These are phyloP conservation scores for Rhynchosporium graminicola DNA, from an alignment of 2,329 filamentous ascomycete species.

Conservation along the genomic window DNA sequence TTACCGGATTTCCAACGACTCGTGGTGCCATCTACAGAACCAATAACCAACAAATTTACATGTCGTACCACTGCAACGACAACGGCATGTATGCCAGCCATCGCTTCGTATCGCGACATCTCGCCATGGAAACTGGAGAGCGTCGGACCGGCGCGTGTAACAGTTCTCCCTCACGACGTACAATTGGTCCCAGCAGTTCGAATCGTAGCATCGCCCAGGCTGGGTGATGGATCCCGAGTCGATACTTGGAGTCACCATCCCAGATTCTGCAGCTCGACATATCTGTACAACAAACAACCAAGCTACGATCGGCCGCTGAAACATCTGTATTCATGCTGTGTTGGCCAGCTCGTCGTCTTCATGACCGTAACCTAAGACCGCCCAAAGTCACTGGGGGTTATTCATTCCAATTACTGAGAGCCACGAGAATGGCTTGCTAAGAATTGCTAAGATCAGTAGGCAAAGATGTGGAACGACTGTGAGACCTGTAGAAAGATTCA, in stretches of 20 bases:
- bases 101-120: neutral
- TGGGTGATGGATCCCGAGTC: neutral
- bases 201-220: neutral
- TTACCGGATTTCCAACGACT: conserved; percentile 10
- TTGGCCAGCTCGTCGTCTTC: neutral
- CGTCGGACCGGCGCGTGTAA: neutral
- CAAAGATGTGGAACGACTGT: too few relatives aligned
- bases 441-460: too few relatives aligned
- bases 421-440: too few relatives aligned
- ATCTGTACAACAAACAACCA: conserved; percentile 1
- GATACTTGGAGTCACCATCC: conserved; percentile 5
- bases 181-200: neutral
- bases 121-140: neutral
- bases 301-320: conserved; percentile 12
- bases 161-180: neutral
- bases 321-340: conserved; percentile 5
- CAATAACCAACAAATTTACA: neutral
- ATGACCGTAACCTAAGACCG: neutral
- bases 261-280: conserved; percentile 3
- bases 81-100: conserved; percentile 9
- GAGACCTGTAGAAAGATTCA: too few relatives aligned
- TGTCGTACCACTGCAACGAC: conserved; percentile 11
- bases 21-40: conserved; percentile 10
- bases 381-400: neutral
- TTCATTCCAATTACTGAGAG: too few relatives aligned